A percentile compares a stretch with the other conserved stretches of the same genome.
phyloP scores from a whole-genome alignment of 495 filamentous ascomycete species.

The Xylaria castorea region DNA sequence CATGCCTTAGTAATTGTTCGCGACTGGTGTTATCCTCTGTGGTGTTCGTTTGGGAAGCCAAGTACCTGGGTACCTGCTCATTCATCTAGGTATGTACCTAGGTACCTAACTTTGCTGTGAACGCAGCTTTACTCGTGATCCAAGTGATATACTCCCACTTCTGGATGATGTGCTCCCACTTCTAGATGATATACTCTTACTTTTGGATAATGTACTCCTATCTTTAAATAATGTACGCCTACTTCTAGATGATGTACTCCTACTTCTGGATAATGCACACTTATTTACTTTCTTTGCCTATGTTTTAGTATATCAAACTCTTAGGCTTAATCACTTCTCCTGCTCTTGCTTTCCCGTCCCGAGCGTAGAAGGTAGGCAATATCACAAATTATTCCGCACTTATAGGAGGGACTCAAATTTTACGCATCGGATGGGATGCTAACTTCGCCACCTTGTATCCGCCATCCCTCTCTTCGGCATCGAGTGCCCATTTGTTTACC shows the following conservation, averaged over 20 bases:
- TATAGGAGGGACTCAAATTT: too few relatives aligned
- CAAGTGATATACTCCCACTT: too few relatives aligned
- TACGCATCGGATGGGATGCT: too few relatives aligned
- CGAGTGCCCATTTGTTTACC: neutral
- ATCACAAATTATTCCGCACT: too few relatives aligned
- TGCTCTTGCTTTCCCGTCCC: neutral
- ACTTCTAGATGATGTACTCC: neutral
- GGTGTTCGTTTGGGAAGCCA: neutral
- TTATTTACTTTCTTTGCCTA: neutral
- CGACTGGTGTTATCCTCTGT: neutral
- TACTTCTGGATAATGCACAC: neutral
- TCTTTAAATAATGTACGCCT: too few relatives aligned
- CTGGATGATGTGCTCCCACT: too few relatives aligned
- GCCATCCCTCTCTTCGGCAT: neutral
- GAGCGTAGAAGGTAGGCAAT: neutral
- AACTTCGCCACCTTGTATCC: neutral
- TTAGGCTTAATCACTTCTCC: neutral
- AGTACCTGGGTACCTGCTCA: neutral
- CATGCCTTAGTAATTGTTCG: neutral
- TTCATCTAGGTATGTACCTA: neutral
- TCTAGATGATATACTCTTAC: too few relatives aligned
- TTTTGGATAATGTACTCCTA: too few relatives aligned
- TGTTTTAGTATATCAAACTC: too few relatives aligned
- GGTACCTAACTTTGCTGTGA: too few relatives aligned
- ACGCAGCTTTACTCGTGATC: neutral